Evolutionary conservation across 331 rosid genomes (phyloP), one percentile per base, ranked within the genome.

Genomic region (Spiraea crenata): DNA sequence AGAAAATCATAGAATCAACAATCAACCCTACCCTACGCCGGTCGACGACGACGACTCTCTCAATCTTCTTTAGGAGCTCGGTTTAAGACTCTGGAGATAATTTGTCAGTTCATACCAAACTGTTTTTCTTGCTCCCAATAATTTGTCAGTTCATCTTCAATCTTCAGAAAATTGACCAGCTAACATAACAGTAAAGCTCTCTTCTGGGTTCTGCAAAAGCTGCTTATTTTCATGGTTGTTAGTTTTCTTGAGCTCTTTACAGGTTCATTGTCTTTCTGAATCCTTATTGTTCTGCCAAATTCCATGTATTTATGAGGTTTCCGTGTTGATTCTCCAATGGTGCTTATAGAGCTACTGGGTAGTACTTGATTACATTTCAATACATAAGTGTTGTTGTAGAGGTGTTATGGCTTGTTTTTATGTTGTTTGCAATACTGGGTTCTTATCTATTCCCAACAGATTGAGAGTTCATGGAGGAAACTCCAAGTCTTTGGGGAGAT

Each of bases 391-490:
- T n/a, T n/a, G n/a, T n/a, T n/a, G n/a, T n/a, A n/a, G n/a, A n/a
- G n/a, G 68, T 35, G 46, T 65, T 55, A 93, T 93, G 99, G 85
- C 96, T 80, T 85, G 76, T 75, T 80, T 91, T 63, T 86, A 92
- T 77, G 76, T 83, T 65, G 65, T 80, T 79, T 89, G 84, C 77
- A 75, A 72, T 81, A 65, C 79, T 76, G 82, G 92, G 74, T 80
- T 82, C 56, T 73, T 71, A 45, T 45, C 73, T 46, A 37, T 73
- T 46, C 82, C 67, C 13, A 58, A 69, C 46, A 76, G 42, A 68
- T 63, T 86, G 47, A 77, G 75, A 69, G 77, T 72, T 72, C 42
- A 70, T 50, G 52, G 67, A 19, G 79, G 75, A 40, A 80, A 75
- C 69, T 60, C 73, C 69, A 89, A 82, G 81, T 56, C 79, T 79